Evolutionary conservation across 306 rosid genomes (phyloP).

Genomic region (Inga oerstediana): DNA sequence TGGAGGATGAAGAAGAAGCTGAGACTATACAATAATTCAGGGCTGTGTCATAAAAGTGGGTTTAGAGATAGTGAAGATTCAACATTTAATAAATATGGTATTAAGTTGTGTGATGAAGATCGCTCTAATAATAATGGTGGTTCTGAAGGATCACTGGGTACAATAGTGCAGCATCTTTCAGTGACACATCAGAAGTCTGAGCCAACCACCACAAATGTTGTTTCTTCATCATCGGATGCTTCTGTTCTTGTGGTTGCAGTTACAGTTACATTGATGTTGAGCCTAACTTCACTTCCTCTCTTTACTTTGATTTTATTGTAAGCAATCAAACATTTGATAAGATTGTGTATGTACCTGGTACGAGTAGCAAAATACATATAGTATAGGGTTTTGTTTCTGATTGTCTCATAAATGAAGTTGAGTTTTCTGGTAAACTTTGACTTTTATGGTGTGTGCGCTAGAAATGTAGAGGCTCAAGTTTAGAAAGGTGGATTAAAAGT

Average conservation of each 20-base stretch:
- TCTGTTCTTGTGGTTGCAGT: constrained; percentile 26
- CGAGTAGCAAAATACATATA: background rate
- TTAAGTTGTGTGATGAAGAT: constrained; percentile 56
- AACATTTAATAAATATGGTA: constrained; percentile 45
- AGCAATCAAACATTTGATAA: background rate
- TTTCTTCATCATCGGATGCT: constrained; percentile 35
- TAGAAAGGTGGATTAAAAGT: background rate
- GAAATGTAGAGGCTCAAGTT: background rate
- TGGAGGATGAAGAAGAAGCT: constrained; percentile 91
- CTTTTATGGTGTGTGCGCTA: background rate
- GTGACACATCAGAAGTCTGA: background rate
- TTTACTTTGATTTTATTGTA: background rate
- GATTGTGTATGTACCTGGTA: background rate
- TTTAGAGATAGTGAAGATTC: constrained; percentile 55
- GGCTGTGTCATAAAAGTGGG: constrained; percentile 71
- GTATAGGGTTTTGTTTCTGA: background rate
- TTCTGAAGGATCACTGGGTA: constrained; percentile 34
- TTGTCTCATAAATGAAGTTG: background rate
- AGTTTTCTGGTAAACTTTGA: background rate
- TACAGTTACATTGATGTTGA: background rate
- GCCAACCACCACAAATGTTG: constrained; percentile 1
- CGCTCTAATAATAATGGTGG: constrained; percentile 8
- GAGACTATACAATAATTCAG: constrained; percentile 51
- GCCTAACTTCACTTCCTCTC: constrained; percentile 9
- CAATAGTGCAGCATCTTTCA: constrained; percentile 39